These are phyloP conservation scores for Helianthus annuus DNA, from an alignment of 129 eudicot species.

Conservation along the genomic window HanXRQr2.0-SUNRISE NC_035443.2:41934673-41935172, in stretches of 20 bases:
- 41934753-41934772: slow-evolving; percentile 37
- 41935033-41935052: background rate
- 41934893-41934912: background rate
- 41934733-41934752: background rate
- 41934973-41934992: slow-evolving; percentile 48
- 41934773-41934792: slow-evolving; percentile 94
- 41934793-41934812: slow-evolving; percentile 46
- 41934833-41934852: slow-evolving; percentile 31
- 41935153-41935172: background rate
- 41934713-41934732: background rate
- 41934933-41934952: slow-evolving; percentile 25
- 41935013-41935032: background rate
- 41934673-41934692: too few relatives aligned
- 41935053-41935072: background rate
- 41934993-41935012: slow-evolving; percentile 54
- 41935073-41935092: background rate
- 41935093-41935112: background rate
- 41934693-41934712: background rate
- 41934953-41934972: slow-evolving; percentile 9
- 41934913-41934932: slow-evolving; percentile 14
- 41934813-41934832: slow-evolving; percentile 31
- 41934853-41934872: background rate
- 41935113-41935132: background rate
- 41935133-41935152: background rate
- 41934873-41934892: background rate